These are phyloP conservation scores for Penicillium lagena DNA, from an alignment of 495 filamentous ascomycete genomes.

Conservation along the genomic window DNA sequence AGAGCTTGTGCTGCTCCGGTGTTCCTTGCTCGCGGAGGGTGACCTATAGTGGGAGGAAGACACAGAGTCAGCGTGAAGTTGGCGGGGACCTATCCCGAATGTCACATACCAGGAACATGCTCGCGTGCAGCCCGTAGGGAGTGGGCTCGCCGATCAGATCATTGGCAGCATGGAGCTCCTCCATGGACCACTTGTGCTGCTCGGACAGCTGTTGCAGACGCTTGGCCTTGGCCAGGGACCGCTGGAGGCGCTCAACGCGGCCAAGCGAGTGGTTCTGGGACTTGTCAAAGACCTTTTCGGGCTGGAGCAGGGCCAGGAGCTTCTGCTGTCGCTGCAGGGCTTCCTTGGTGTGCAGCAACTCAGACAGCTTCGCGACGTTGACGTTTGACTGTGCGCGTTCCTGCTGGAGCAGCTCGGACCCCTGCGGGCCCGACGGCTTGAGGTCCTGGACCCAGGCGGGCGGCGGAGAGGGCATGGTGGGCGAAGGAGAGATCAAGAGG, in stretches of 20 bases:
- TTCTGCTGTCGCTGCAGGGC: constrained; percentile 44
- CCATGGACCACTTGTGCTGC: constrained; percentile 54
- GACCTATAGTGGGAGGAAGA: constrained; percentile 25
- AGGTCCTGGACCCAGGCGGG: constrained; percentile 61
- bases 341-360: constrained; percentile 55
- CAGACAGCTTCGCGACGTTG: constrained; percentile 51
- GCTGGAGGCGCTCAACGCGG: constrained; percentile 56
- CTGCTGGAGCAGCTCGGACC: constrained; percentile 49
- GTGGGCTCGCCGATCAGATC: constrained; percentile 59
- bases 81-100: too few species aligned
- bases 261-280: constrained; percentile 61
- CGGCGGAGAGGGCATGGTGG: constrained; percentile 32
- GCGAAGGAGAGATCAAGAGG: not conserved
- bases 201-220: constrained; percentile 56
- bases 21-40: constrained; percentile 66
- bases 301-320: constrained; percentile 48
- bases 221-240: constrained; percentile 57
- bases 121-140: constrained; percentile 61
- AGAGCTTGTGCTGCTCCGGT: constrained; percentile 61
- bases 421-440: constrained; percentile 55
- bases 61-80: too few species aligned
- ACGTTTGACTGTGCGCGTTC: constrained; percentile 57
- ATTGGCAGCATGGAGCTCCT: constrained; percentile 54
- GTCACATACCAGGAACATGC: constrained; percentile 54
- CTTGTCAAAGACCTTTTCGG: constrained; percentile 62